phyloP scores from a whole-genome alignment of 495 filamentous ascomycete species.

The Annulohypoxylon bovei region DNA sequence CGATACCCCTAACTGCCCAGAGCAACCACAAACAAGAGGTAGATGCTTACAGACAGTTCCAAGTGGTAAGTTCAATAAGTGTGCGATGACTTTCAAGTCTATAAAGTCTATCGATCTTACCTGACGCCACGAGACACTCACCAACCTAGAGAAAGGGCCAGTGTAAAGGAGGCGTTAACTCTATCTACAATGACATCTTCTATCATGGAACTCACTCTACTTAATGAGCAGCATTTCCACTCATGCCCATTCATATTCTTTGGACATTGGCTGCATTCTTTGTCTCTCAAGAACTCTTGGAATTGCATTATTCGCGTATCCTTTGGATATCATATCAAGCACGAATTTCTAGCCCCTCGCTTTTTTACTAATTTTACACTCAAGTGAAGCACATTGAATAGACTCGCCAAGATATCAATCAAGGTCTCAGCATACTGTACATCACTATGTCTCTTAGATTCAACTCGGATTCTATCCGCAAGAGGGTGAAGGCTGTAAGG shows the following conservation, averaged over 20 bases:
- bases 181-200: neutral
- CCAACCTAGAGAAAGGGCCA: constrained; percentile 11
- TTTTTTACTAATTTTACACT: neutral
- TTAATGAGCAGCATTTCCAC: neutral
- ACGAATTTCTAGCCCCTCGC: neutral
- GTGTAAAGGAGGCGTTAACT: neutral
- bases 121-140: neutral
- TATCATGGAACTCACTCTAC: neutral
- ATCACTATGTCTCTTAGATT: constrained; percentile 11
- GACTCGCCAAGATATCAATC: neutral
- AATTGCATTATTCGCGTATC: constrained; percentile 4
- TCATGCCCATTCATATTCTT: neutral
- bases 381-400: neutral
- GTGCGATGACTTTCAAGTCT: neutral
- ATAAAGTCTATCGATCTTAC: constrained; percentile 11
- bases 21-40: neutral
- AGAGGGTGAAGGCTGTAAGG: constrained; percentile 17
- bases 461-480: constrained; percentile 1
- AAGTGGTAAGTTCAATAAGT: neutral
- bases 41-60: neutral
- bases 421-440: neutral
- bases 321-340: constrained; percentile 2
- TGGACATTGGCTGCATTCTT: constrained; percentile 7
- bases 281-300: neutral
- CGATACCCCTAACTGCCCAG: neutral